Evolutionary conservation across 805 yeast genomes (phyloP).

Genomic region (Kodamaea lidongshanica): DNA sequence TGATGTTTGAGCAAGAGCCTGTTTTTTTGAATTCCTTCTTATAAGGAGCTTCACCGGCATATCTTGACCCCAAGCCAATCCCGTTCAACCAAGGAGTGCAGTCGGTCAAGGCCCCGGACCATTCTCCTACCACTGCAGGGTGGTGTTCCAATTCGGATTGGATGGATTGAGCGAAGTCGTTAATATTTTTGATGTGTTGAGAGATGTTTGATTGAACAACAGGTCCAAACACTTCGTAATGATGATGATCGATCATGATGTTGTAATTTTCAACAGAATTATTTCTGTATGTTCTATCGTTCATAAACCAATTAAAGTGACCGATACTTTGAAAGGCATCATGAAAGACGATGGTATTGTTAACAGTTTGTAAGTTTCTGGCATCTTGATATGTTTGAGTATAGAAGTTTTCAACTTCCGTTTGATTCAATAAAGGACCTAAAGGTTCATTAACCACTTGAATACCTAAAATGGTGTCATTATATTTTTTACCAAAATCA

Average conservation of each 20-base stretch:
- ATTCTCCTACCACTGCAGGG: conserved; percentile 42
- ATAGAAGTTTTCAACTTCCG: conserved; percentile 24
- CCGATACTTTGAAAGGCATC: conserved; percentile 58
- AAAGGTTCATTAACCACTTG: conserved; percentile 39
- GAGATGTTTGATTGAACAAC: conserved; percentile 25
- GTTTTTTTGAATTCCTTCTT: conserved; percentile 16
- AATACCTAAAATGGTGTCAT: conserved; percentile 33
- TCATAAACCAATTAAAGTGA: conserved; percentile 47
- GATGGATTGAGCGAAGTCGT: conserved; percentile 28
- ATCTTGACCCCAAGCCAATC: conserved; percentile 60
- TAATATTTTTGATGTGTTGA: conserved; percentile 26
- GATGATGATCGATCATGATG: conserved; percentile 36
- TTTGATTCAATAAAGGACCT: conserved; percentile 19
- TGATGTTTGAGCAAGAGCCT: conserved; percentile 40
- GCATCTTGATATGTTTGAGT: conserved; percentile 27
- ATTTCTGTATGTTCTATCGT: conserved; percentile 12
- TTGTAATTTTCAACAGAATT: conserved; percentile 18
- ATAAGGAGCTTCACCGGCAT: conserved; percentile 41
- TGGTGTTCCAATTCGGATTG: conserved; percentile 30
- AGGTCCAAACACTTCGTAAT: conserved; percentile 31
- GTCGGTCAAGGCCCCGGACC: conserved; percentile 51
- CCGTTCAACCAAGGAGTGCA: conserved; percentile 69
- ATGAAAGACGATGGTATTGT: conserved; percentile 49
- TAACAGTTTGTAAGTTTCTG: conserved; percentile 21
- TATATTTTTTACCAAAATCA: conserved; percentile 15